These are phyloP conservation scores for Penicillium malachiteum DNA, from an alignment of 495 filamentous ascomycete species.

Conservation along the genomic window DNA sequence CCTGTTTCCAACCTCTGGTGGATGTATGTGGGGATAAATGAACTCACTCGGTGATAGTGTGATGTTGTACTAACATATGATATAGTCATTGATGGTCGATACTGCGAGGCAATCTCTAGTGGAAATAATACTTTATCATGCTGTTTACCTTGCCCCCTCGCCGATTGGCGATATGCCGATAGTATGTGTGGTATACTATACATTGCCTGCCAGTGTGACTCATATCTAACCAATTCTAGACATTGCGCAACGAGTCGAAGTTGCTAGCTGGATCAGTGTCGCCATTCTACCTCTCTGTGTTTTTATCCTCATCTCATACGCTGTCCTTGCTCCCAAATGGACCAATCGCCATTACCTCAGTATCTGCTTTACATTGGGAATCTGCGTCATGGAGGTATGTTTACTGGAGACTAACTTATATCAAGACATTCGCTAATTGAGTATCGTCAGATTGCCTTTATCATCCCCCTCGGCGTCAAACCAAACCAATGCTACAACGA, in stretches of 20 bases:
- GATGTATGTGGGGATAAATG: conserved; percentile 52
- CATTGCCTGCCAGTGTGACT: not conserved
- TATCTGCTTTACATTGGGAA: conserved; percentile 74
- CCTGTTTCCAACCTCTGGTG: conserved; percentile 57
- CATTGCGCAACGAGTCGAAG: conserved; percentile 61
- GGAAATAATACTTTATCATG: conserved; percentile 45
- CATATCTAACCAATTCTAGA: conserved; percentile 38
- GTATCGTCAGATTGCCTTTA: conserved; percentile 60
- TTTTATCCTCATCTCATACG: conserved; percentile 80
- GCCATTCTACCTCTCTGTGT: conserved; percentile 66
- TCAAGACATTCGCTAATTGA: conserved; percentile 5
- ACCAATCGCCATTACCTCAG: conserved; percentile 92
- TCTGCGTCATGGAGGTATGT: conserved; percentile 75
- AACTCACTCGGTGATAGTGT: not conserved
- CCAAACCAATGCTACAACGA: conserved; percentile 81
- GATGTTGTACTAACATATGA: not conserved
- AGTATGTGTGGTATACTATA: conserved; percentile 40
- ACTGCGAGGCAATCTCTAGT: conserved; percentile 53
- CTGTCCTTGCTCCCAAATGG: conserved; percentile 80
- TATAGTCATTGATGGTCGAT: conserved; percentile 66
- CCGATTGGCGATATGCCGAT: conserved; percentile 80
- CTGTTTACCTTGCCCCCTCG: conserved; percentile 87
- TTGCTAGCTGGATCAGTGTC: conserved; percentile 78
- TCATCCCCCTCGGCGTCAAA: conserved; percentile 80
- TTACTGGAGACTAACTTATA: not conserved